Conservation (phyloP, 306 rosid species). For the Sindora glabra region DNA sequence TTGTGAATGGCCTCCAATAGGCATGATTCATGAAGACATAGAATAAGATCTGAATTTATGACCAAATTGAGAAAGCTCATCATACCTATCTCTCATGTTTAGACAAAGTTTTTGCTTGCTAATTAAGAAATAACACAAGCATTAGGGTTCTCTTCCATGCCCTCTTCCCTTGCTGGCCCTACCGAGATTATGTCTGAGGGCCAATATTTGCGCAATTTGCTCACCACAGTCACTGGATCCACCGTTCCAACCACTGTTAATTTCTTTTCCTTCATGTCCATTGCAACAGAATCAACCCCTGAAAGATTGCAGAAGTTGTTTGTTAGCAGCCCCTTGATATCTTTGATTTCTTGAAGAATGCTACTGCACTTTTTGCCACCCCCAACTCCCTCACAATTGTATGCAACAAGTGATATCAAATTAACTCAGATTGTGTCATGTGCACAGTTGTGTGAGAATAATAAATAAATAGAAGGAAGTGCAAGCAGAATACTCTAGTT, state of each 20-base stretch:
- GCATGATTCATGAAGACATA: too few relatives aligned
- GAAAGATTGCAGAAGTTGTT: background rate
- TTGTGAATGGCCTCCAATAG: conserved; percentile 10
- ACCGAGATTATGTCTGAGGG: conserved; percentile 47
- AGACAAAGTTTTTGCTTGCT: background rate
- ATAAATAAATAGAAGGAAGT: background rate
- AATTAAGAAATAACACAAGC: conserved; percentile 63
- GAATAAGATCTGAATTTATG: conserved; percentile 13
- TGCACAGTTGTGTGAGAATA: background rate
- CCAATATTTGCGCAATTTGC: conserved; percentile 81
- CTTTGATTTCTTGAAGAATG: too few relatives aligned
- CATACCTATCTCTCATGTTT: conserved; percentile 7
- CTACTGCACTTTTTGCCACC: too few relatives aligned
- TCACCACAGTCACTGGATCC: conserved; percentile 75
- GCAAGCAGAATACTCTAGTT: background rate
- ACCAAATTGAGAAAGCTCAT: conserved; percentile 13
- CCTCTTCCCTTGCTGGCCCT: conserved; percentile 80
- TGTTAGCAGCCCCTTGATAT: background rate
- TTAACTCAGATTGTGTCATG: too few relatives aligned
- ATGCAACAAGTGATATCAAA: too few relatives aligned
- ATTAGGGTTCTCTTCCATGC: conserved; percentile 94
- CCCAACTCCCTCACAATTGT: too few relatives aligned
- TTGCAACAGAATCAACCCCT: conserved; percentile 84
- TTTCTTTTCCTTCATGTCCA: conserved; percentile 85
- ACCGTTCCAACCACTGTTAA: conserved; percentile 80